Percentiles rank a stretch among this genome's conserved stretches.
Conservation (phyloP, 768 basidiomycete genomes). For the Steccherinum ochraceum region DNA sequence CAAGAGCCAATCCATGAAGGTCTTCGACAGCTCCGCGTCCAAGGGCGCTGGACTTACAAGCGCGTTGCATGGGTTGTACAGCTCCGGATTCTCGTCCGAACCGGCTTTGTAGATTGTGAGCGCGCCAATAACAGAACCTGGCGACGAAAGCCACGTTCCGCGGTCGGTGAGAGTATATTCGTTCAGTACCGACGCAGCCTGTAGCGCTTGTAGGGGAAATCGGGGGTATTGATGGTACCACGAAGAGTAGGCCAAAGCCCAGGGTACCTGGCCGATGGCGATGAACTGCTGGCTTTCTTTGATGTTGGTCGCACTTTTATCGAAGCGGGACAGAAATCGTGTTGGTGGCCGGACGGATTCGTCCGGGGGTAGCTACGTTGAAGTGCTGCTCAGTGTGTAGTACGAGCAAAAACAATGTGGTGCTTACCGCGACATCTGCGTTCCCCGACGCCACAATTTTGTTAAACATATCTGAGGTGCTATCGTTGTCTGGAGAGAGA, state of each 20-base stretch:
- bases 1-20: constrained; percentile 41
- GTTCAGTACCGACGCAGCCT: constrained; percentile 37
- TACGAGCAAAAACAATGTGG: constrained; percentile 28
- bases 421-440: constrained; percentile 22
- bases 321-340: constrained; percentile 49
- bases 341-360: constrained; percentile 21
- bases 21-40: constrained; percentile 17
- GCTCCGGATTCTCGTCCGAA: constrained; percentile 25
- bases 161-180: constrained; percentile 52
- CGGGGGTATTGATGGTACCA: constrained; percentile 57
- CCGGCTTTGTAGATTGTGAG: constrained; percentile 38
- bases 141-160: constrained; percentile 43
- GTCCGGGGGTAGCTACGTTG: background rate
- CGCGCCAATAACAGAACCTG: constrained; percentile 21
- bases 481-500: constrained; percentile 23
- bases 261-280: constrained; percentile 49
- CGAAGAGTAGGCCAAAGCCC: constrained; percentile 43
- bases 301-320: constrained; percentile 56
- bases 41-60: constrained; percentile 26
- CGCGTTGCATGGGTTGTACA: constrained; percentile 45
- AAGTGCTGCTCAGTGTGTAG: too few relatives aligned
- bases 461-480: constrained; percentile 38
- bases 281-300: constrained; percentile 46
- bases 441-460: constrained; percentile 41
- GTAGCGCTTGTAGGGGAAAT: constrained; percentile 44